These are phyloP conservation scores for Pseudogymnoascus sp. DNA, from an alignment of 2,329 filamentous ascomycete species.

Conservation along the genomic window DNA sequence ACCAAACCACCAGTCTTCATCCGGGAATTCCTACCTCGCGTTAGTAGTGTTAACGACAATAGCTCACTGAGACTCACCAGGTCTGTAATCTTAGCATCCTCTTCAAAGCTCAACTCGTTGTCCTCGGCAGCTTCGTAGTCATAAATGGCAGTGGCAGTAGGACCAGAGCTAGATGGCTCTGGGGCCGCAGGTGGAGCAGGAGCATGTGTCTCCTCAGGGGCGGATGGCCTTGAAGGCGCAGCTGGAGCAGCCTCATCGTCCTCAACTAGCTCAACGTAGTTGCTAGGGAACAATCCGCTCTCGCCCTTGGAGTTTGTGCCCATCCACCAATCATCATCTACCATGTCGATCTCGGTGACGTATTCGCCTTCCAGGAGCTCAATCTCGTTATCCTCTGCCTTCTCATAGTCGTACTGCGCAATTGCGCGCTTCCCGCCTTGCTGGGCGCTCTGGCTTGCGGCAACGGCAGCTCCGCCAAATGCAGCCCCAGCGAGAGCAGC, in stretches of 20 bases:
- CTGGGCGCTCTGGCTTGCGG: slow-evolving; percentile 36
- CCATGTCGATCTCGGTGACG: slow-evolving; percentile 90
- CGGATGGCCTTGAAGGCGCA: slow-evolving; percentile 19
- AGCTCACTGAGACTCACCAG: slow-evolving; percentile 48
- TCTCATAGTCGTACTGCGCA: slow-evolving; percentile 92
- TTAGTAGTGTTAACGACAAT: neutral
- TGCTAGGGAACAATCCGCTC: slow-evolving; percentile 87
- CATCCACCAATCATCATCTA: slow-evolving; percentile 99
- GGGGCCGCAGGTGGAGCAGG: slow-evolving; percentile 31
- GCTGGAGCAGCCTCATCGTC: slow-evolving; percentile 40
- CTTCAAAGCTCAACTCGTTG: slow-evolving; percentile 80
- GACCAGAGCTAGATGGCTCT: slow-evolving; percentile 31
- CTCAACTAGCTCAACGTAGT: slow-evolving; percentile 84
- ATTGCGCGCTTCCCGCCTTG: slow-evolving; percentile 61
- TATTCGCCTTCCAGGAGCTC: slow-evolving; percentile 82
- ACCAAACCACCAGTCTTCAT: slow-evolving; percentile 98
- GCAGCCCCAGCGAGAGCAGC: slow-evolving; percentile 43
- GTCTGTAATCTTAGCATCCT: slow-evolving; percentile 72
- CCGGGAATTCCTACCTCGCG: slow-evolving; percentile 71
- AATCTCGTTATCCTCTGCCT: slow-evolving; percentile 94
- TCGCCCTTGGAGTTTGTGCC: slow-evolving; percentile 81
- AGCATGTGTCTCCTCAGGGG: slow-evolving; percentile 28
- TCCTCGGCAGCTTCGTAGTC: slow-evolving; percentile 97
- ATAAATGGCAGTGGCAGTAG: slow-evolving; percentile 77
- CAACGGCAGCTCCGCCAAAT: slow-evolving; percentile 31